Base-by-base conservation (phyloP, 352 stramenopile genomes). In the Phytopythium sindhum region DNA sequence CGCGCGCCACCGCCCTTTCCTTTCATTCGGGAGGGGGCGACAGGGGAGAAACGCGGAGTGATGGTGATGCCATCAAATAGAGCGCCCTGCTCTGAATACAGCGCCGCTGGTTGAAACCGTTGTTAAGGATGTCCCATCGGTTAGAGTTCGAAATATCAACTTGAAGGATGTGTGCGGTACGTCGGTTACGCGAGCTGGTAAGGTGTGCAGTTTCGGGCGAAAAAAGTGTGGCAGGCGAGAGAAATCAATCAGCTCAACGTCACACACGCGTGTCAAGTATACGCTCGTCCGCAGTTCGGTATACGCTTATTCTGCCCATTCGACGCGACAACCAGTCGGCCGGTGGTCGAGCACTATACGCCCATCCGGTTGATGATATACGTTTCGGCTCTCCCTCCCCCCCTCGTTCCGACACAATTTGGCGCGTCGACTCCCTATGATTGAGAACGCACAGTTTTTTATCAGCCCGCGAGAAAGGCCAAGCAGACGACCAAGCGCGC, bases 21-120 rank as follows among this genome's bases (percentile, higher is more conserved):
- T 47, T 59, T 45, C n/a, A 11, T 47, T 57, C 53, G 64, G 45
- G 35, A 67, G 58, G 57, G 66, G 53, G 56, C 42, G 15, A 33
- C 33, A 59, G 29, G 21, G 61, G 47, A 45, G 6, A 21, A n/a
- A 2, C 14, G 12, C 31, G 15, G 50, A 56, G 28, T 41, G 28
- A 17, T 56, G 28, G 28, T 56, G 5, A 7, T 0, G 6, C 14
- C 26, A 19, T 12, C 28, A 10, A 31, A 31, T 52, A n/a, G 45
- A 52, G 45, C 9, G 23, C 45, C 14, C 29, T 56, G 28, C 23
- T 33, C 15, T 3, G 50, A 56, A 56, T 56, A 56, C 23, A 19
- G 47, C 47, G 11, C 23, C 7, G 23, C 21, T 12, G 21, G 15
- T 23, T 17, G 23, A 11, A 47, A 47, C 5, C 17, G 9, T 23